Base-by-base conservation (phyloP, 768 basidiomycete species). In the Ephemerocybe angulata region DNA sequence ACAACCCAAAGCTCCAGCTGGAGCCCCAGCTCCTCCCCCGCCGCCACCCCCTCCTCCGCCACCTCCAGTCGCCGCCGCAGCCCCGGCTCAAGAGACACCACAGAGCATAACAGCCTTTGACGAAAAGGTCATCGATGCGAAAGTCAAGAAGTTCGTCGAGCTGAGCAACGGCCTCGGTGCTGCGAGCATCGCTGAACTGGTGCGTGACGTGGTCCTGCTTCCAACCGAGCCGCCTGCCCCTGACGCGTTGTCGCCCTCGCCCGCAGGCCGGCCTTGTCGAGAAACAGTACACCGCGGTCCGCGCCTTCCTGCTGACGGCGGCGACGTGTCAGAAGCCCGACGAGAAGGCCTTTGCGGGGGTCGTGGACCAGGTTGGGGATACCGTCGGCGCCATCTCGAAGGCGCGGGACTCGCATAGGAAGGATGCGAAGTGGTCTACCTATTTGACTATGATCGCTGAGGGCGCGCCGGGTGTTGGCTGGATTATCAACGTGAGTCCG, bases 381-480 rank as follows among this genome's bases (percentile, higher is more conserved):
- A 79, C 85, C 6, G 84, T 98, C 55, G 84, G 86, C 57, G 84
- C 83, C 2, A 83, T 97, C 58, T 77, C 81, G n/a, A 85, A 86
- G 41, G 76, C 87, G 58, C 93, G 93, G 72, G 93, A 96, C 57
- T 82, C 84, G 31, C 86, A 86, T 58, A 74, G 90, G 58, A 83
- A 86, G 66, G 87, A 89, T 52, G 78, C 88, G 53, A 88, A 93
- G 43, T 94, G 89, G 86, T 84, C 81, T 62, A 84, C 82, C 40
- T 92, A 95, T 65, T 75, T 98, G 24, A 85, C 82, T 28, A 81
- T 85, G 24, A 76, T 97, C n/a, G 82, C 86, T 2, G 94, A 95
- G 64, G 92, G 90, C 19, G 86, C 83, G 1, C 79, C 88, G 4
- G 83, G 79, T 19, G 84, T 92, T 58, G 95, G 87, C 22, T 99